Conservation (phyloP, 163 green algal species). For the Chloroidium sp. region DNA sequence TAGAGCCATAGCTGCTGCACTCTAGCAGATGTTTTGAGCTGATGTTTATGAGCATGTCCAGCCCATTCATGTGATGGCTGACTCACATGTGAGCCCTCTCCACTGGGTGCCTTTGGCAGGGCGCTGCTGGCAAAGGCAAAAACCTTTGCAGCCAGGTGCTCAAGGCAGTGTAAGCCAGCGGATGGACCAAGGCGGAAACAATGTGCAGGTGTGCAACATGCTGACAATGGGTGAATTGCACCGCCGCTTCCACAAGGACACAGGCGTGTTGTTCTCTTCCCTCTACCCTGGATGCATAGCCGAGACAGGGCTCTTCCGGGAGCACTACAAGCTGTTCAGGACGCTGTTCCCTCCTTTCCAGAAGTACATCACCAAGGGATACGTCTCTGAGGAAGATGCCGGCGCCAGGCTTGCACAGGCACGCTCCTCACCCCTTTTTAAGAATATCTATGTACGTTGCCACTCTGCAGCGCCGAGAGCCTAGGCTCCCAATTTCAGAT, state of each 20-base stretch:
- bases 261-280: conserved; percentile 76
- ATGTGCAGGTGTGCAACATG: conserved; percentile 87
- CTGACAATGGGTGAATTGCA: conserved; percentile 88
- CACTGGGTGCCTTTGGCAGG: too few relatives aligned
- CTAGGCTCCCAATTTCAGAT: too few relatives aligned
- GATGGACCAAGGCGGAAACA: not conserved
- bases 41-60: too few relatives aligned
- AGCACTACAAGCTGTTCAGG: conserved; percentile 73
- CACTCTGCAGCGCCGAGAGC: too few relatives aligned
- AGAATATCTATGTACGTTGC: too few relatives aligned
- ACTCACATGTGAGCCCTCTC: too few relatives aligned
- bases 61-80: too few relatives aligned
- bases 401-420: conserved; percentile 72
- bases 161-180: too few relatives aligned
- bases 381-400: conserved; percentile 83
- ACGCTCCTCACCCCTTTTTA: not conserved
- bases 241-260: conserved; percentile 63
- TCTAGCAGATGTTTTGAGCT: too few relatives aligned
- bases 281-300: conserved; percentile 96
- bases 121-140: too few relatives aligned
- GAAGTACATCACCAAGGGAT: conserved; percentile 49
- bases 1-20: too few relatives aligned
- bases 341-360: conserved; percentile 78
- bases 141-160: too few relatives aligned
- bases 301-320: conserved; percentile 86